Evolutionary conservation across 108 stramenopile genomes (phyloP), one percentile per base, ranked within the genome.

Genomic region (Nitzschia sp.): DNA sequence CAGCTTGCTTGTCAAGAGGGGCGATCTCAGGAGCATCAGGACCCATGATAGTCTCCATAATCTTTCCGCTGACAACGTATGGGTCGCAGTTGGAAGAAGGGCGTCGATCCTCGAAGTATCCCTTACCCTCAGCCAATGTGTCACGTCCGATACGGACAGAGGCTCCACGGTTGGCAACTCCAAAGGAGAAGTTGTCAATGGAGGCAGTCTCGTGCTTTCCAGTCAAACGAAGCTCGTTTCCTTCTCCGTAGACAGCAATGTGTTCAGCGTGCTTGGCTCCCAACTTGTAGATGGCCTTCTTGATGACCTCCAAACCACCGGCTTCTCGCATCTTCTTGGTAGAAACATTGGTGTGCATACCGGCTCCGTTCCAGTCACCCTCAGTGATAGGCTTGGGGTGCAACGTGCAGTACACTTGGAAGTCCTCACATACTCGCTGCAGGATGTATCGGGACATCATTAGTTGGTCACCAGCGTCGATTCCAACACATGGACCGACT

Each of bases 291-390:
- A 97, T 91, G 51, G 96, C 96, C 67, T 86, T 80, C 72, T 95
- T 94, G 83, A 98, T 98, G 14, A 66, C 76, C n/a, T 87, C 86
- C 60, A 95, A 67, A 59, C 98, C 98, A 51, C 96, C 95, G 26
- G 81, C 87, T 57, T 96, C 94, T 48, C 98, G 90, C 98, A 97
- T 98, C 19, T 64, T 48, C 81, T 96, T 94, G 54, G 97, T 98
- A 55, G 95, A 96, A 55, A 97, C 95, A 81, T 98, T 98, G 60
- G 95, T 96, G 86, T 97, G 97, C 90, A 93, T 92, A 46, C 98
- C 98, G 10, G 98, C 96, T 11, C 98, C 98, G 79, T 98, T 98
- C 98, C 98, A 98, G 79, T 98, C 97, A 20, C 98, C 98, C 51
- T 95, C 87, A 15, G 84, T 81, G 77, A 97, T 98, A 44, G 97